phyloP scores from a whole-genome alignment of 257 asterid species.

The Solanum tacnaense region DNA sequence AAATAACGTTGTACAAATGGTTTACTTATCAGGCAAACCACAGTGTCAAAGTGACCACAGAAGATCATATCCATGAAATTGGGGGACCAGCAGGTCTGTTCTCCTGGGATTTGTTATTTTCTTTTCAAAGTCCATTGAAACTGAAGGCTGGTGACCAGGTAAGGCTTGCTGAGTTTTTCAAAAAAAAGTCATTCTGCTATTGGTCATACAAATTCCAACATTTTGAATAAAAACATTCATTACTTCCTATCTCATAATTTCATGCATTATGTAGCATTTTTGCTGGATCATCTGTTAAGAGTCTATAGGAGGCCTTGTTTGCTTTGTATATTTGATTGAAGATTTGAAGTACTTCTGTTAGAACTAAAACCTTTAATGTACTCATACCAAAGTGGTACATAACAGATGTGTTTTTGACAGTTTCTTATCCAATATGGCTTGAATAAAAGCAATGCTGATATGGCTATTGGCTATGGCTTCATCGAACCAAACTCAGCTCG shows the following conservation, averaged over 20 bases:
- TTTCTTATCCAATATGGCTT: slow-evolving; percentile 73
- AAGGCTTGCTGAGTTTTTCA: not conserved
- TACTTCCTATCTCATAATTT: not conserved
- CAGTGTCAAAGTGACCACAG: slow-evolving; percentile 61
- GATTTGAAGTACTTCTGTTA: not conserved
- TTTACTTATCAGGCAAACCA: slow-evolving; percentile 50
- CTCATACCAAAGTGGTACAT: not conserved
- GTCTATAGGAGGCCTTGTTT: not conserved
- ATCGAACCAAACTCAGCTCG: slow-evolving; percentile 49
- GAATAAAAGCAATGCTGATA: slow-evolving; percentile 88
- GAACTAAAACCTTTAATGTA: not conserved
- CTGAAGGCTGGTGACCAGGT: slow-evolving; percentile 95
- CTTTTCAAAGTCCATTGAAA: slow-evolving; percentile 62
- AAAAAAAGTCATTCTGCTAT: not conserved
- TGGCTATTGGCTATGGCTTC: slow-evolving; percentile 96
- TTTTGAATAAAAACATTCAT: not conserved
- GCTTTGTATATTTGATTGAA: not conserved
- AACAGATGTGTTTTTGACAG: slow-evolving; percentile 28
- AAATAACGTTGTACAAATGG: not conserved
- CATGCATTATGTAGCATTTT: not conserved
- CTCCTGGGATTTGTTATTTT: slow-evolving; percentile 81
- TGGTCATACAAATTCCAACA: not conserved
- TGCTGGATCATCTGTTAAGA: not conserved
- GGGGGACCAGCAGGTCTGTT: slow-evolving; percentile 88
- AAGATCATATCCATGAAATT: slow-evolving; percentile 87